These are phyloP conservation scores for Boletus reticuloceps DNA, from an alignment of 768 basidiomycete genomes.

Conservation along the genomic window DNA sequence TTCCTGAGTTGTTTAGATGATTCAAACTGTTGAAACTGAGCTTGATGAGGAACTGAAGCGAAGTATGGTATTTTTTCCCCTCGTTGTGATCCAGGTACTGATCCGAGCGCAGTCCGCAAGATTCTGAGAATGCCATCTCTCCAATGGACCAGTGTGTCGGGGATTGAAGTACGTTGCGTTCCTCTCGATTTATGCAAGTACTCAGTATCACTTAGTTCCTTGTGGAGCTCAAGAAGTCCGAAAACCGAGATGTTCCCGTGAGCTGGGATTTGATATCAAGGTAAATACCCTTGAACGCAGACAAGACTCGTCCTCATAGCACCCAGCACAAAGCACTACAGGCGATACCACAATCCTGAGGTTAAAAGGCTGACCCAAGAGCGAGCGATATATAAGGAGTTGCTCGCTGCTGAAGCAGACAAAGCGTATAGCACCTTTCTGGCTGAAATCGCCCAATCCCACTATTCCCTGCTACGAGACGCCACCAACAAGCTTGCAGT, in stretches of 20 bases:
- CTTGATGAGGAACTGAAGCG: slow-evolving; percentile 70
- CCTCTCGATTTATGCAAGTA: background rate
- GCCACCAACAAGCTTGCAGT: slow-evolving; percentile 78
- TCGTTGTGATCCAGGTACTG: background rate
- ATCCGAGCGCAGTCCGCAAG: slow-evolving; percentile 56
- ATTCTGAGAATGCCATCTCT: slow-evolving; percentile 69
- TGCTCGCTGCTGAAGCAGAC: slow-evolving; percentile 61
- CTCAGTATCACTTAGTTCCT: slow-evolving; percentile 52
- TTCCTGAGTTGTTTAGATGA: slow-evolving; percentile 43
- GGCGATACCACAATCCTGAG: slow-evolving; percentile 76
- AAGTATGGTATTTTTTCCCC: slow-evolving; percentile 38
- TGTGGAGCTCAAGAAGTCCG: slow-evolving; percentile 70
- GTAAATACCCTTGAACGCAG: slow-evolving; percentile 31
- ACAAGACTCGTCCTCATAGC: background rate
- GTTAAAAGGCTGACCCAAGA: slow-evolving; percentile 62
- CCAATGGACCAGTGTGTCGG: slow-evolving; percentile 61
- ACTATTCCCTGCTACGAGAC: slow-evolving; percentile 71
- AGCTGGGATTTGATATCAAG: slow-evolving; percentile 68
- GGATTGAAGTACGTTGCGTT: slow-evolving; percentile 59
- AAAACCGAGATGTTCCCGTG: slow-evolving; percentile 41
- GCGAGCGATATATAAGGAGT: slow-evolving; percentile 72
- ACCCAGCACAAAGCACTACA: slow-evolving; percentile 63
- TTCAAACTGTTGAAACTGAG: slow-evolving; percentile 66
- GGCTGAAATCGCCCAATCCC: slow-evolving; percentile 58
- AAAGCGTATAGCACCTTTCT: slow-evolving; percentile 69